Percentiles rank a stretch among this genome's conserved stretches.
These are phyloP conservation scores for Cryptococcus amylolentus DNA, from an alignment of 1,284 basidiomycete species.

Conservation along the genomic window DNA sequence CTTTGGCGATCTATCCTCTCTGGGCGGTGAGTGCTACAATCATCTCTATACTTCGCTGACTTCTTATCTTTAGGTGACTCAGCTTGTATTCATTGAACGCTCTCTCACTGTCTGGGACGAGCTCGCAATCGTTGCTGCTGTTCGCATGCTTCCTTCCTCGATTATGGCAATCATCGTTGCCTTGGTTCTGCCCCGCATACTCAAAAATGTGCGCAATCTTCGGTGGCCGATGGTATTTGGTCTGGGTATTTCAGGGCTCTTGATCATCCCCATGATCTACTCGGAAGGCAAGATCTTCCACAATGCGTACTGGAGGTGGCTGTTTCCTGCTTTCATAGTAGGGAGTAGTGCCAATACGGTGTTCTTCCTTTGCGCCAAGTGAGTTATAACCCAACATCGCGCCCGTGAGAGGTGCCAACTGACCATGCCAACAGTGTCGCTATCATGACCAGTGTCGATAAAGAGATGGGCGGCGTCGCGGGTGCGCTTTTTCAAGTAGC, in stretches of 20 bases:
- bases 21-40: constrained; percentile 9
- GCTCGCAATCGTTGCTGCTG: constrained; percentile 18
- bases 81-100: constrained; percentile 21
- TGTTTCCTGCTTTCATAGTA: constrained; percentile 20
- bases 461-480: constrained; percentile 40
- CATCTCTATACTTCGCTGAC: not conserved
- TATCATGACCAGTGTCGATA: constrained; percentile 39
- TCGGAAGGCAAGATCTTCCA: constrained; percentile 6
- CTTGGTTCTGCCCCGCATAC: constrained; percentile 20
- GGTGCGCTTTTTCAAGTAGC: constrained; percentile 44
- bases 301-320: constrained; percentile 19
- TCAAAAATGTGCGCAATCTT: constrained; percentile 9
- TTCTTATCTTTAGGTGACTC: constrained; percentile 11
- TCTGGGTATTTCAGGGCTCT: not conserved
- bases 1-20: constrained; percentile 28
- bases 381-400: constrained; percentile 1
- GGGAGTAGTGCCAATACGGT: constrained; percentile 20
- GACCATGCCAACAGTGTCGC: constrained; percentile 20
- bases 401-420: not conserved
- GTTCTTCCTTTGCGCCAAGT: constrained; percentile 22
- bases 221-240: constrained; percentile 3
- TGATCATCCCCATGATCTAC: constrained; percentile 11
- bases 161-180: constrained; percentile 17
- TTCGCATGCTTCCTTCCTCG: constrained; percentile 26
- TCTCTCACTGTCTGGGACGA: constrained; percentile 16